These are phyloP conservation scores for Claviceps fusiformis DNA, from an alignment of 2,329 filamentous ascomycete genomes.

Conservation along the genomic window DNA sequence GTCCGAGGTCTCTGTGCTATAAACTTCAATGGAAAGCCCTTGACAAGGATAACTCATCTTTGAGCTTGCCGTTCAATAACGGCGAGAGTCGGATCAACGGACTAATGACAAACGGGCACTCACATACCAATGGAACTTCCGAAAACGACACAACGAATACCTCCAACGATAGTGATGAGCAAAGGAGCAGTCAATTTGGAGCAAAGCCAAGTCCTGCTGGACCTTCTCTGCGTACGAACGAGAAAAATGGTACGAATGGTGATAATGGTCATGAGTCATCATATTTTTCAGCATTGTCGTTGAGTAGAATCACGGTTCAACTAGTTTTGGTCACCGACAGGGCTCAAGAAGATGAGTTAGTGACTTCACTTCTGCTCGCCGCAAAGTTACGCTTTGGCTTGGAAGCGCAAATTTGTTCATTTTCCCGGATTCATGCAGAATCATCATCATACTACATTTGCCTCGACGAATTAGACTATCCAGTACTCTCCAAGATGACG, in stretches of 20 bases:
- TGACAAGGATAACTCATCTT: conserved; percentile 6
- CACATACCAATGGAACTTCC: not conserved
- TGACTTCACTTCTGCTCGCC: conserved; percentile 7
- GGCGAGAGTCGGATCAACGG: not conserved
- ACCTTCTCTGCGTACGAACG: not conserved
- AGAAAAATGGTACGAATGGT: not conserved
- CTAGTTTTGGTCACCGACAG: conserved; percentile 15
- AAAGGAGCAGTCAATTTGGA: not conserved
- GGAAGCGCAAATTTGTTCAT: conserved; percentile 9
- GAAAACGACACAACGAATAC: not conserved
- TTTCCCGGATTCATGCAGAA: conserved; percentile 7
- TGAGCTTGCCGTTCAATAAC: too few relatives aligned
- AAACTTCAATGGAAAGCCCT: conserved; percentile 28
- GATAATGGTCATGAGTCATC: not conserved
- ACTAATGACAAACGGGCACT: not conserved
- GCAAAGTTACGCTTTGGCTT: conserved; percentile 6
- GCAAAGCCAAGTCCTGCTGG: not conserved
- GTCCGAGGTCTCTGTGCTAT: conserved; percentile 25
- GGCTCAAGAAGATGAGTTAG: conserved; percentile 8
- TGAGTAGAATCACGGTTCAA: not conserved
- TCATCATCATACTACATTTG: conserved; percentile 21
- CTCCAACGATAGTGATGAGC: not conserved
- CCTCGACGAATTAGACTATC: conserved; percentile 29
- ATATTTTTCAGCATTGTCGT: not conserved
- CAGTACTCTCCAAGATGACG: conserved; percentile 27